phyloP scores from a whole-genome alignment of 306 rosid genomes.

The Urtica urens region DNA sequence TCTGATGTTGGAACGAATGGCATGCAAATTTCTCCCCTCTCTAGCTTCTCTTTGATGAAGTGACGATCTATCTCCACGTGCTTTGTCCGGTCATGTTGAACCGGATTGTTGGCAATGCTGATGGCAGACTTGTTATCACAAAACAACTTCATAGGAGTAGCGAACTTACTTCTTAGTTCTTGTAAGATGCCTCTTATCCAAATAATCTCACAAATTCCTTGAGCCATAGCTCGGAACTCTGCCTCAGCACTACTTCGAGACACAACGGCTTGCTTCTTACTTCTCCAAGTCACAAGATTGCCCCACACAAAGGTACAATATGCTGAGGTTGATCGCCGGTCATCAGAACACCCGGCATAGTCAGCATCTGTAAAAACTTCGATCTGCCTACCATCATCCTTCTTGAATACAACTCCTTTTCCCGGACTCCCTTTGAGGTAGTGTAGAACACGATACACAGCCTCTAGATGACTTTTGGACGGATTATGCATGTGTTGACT shows the following conservation, averaged over 20 bases:
- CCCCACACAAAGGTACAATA: not conserved
- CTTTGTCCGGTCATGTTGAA: not conserved
- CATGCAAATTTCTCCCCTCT: not conserved
- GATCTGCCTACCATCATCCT: not conserved
- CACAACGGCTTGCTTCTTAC: not conserved
- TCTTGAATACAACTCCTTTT: not conserved
- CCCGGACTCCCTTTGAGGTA: not conserved
- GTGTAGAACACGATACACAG: not conserved
- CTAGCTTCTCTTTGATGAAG: not conserved
- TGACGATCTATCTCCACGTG: no score
- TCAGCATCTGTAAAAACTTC: not conserved
- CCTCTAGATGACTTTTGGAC: not conserved
- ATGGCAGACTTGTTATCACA: not conserved
- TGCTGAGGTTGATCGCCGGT: not conserved
- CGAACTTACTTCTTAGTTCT: not conserved
- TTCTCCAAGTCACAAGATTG: not conserved
- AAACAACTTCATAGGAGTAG: not conserved
- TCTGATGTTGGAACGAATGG: not conserved
- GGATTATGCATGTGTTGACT: not conserved
- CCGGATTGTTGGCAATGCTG: not conserved
- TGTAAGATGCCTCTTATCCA: not conserved
- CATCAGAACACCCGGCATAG: not conserved
- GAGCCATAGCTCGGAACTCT: not conserved
- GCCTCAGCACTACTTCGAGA: not conserved
- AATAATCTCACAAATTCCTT: not conserved